Percentiles rank a stretch among this genome's conserved stretches.
phyloP scores from a whole-genome alignment of 192 early-diverging fungal genomes.

The Podila minutissima region DNA sequence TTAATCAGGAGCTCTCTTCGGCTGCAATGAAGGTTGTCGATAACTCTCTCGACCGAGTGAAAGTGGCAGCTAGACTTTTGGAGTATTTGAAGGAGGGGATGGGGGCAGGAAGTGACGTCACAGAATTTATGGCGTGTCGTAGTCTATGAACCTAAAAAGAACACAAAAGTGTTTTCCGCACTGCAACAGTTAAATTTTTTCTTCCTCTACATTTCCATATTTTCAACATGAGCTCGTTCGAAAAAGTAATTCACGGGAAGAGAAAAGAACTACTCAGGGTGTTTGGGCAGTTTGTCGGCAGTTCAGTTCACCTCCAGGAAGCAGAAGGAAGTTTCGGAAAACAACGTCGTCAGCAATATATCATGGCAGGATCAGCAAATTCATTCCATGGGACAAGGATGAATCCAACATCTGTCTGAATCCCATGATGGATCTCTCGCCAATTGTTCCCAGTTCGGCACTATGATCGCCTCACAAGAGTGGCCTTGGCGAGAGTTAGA shows the following conservation, averaged over 20 bases:
- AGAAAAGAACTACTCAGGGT: neutral
- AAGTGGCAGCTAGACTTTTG: slow-evolving; percentile 16
- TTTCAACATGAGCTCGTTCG: slow-evolving; percentile 55
- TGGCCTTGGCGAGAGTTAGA: no score
- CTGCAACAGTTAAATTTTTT: slow-evolving; percentile 27
- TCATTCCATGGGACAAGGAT: neutral
- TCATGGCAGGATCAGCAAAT: neutral
- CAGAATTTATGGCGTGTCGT: neutral
- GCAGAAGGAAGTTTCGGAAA: neutral
- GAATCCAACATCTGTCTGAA: neutral
- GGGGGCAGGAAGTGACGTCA: no score
- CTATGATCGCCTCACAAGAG: no score
- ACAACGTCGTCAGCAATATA: no score
- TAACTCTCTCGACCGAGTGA: slow-evolving; percentile 23
- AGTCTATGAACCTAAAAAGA: neutral
- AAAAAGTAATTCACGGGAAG: slow-evolving; percentile 42
- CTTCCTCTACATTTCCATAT: slow-evolving; percentile 51
- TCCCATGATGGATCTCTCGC: neutral
- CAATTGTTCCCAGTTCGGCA: no score
- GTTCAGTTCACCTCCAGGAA: neutral
- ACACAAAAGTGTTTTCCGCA: slow-evolving; percentile 27
- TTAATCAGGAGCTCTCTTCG: slow-evolving; percentile 40
- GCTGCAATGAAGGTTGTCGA: slow-evolving; percentile 23
- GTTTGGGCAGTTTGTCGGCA: neutral
- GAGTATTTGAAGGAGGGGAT: neutral